Evolutionary conservation across 1,284 basidiomycete species (phyloP).

Genomic region (Fomitiporia mediterranea): DNA sequence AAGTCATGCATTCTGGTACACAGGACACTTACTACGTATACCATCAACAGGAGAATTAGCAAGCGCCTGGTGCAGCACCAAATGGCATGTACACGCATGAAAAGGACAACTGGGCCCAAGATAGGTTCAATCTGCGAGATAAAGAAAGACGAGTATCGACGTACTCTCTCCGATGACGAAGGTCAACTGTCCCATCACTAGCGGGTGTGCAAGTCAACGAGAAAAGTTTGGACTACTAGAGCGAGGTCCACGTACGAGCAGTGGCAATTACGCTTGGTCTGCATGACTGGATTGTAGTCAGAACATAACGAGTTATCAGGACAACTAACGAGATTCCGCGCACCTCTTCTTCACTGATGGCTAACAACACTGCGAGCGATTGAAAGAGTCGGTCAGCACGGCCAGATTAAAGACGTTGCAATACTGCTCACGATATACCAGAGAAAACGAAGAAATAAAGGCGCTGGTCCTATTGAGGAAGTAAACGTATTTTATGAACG

Average conservation of each 20-base stretch:
- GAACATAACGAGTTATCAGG: too few species aligned
- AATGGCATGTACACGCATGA: constrained; percentile 12
- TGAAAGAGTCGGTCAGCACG: neutral
- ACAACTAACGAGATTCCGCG: neutral
- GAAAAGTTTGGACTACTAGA: too few species aligned
- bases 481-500: constrained; percentile 6
- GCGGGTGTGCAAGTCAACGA: neutral
- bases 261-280: neutral
- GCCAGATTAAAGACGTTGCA: neutral
- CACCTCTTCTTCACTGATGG: too few species aligned
- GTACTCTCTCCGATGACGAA: constrained; percentile 11
- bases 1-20: neutral
- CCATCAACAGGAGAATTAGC: neutral
- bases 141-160: neutral
- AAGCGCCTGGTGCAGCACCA: constrained; percentile 4
- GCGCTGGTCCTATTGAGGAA: constrained; percentile 10
- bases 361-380: too few species aligned
- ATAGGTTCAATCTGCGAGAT: neutral
- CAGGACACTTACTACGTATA: constrained; percentile 9
- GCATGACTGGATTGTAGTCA: neutral
- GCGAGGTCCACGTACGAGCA: neutral
- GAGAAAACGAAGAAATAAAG: neutral
- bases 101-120: constrained; percentile 2
- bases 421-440: neutral
- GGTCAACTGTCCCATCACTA: neutral